Conservation (phyloP, 495 filamentous ascomycete genomes). For the Lophiostoma macrostomum region DNA sequence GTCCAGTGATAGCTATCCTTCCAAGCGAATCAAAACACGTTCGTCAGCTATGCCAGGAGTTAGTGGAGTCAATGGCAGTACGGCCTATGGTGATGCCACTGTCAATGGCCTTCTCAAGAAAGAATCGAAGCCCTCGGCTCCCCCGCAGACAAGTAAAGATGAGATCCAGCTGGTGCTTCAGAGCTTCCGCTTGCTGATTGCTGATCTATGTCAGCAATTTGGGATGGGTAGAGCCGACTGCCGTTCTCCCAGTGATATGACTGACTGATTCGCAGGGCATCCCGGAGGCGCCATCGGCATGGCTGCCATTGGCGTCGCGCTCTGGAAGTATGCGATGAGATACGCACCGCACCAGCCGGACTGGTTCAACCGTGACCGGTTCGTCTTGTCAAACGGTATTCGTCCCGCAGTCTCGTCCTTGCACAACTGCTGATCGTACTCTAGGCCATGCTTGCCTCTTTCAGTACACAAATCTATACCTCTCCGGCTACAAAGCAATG, state of each 20-base stretch:
- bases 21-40: too few species aligned
- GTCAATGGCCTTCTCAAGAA: neutral
- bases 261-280: neutral
- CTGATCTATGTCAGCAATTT: conserved; percentile 60
- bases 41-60: neutral
- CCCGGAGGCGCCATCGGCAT: conserved; percentile 53
- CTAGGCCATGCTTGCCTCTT: conserved; percentile 58
- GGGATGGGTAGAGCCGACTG: conserved; percentile 43
- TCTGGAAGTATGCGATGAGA: conserved; percentile 53
- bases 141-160: neutral
- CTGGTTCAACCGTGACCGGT: conserved; percentile 54
- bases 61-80: neutral
- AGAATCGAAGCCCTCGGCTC: neutral
- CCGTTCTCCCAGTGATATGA: neutral
- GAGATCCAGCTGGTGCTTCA: conserved; percentile 45
- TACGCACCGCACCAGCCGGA: conserved; percentile 49
- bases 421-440: too few species aligned
- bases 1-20: too few species aligned
- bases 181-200: conserved; percentile 54
- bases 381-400: conserved; percentile 54
- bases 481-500: conserved; percentile 58
- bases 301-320: conserved; percentile 53
- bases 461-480: conserved; percentile 57
- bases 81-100: neutral
- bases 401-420: too few species aligned